These are phyloP conservation scores for Colletotrichum acutatum DNA, from an alignment of 2,329 filamentous ascomycete species.

Conservation along the genomic window DNA sequence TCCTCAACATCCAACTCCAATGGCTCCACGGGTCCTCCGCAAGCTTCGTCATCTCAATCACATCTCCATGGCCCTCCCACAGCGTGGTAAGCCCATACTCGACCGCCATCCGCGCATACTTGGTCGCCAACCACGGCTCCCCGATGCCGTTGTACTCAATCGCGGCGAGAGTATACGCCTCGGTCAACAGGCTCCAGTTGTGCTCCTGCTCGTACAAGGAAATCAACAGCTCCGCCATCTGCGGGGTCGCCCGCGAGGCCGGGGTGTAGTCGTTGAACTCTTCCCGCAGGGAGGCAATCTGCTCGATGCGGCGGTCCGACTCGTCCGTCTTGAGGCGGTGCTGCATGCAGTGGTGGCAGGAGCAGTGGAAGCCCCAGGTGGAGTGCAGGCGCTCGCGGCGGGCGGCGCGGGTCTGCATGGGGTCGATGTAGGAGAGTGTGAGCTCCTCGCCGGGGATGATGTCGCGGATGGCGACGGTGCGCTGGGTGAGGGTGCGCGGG, in stretches of 20 bases:
- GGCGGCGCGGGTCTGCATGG: conserved; percentile 42
- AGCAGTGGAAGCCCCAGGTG: conserved; percentile 54
- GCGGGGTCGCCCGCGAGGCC: conserved; percentile 44
- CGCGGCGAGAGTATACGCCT: conserved; percentile 51
- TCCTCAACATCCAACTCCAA: conserved; percentile 53
- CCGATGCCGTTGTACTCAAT: conserved; percentile 52
- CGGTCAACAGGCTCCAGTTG: conserved; percentile 46
- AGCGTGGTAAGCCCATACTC: conserved; percentile 45
- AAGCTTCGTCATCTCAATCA: conserved; percentile 48
- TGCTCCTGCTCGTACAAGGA: conserved; percentile 53
- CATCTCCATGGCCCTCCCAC: conserved; percentile 41
- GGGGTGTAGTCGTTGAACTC: conserved; percentile 46
- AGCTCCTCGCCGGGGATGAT: conserved; percentile 56
- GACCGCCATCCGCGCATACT: conserved; percentile 50
- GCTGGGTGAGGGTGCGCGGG: conserved; percentile 49
- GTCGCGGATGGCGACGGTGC: conserved; percentile 50
- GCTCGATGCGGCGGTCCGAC: conserved; percentile 51
- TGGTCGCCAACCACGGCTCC: conserved; percentile 50
- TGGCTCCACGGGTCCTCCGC: conserved; percentile 49
- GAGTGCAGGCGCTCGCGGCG: conserved; percentile 44
- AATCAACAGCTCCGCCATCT: conserved; percentile 52
- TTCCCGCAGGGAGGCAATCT: conserved; percentile 44
- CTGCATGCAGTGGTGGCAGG: conserved; percentile 51
- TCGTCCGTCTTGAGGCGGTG: conserved; percentile 40
- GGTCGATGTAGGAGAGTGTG: conserved; percentile 55